A percentile compares a stretch with the other conserved stretches of the same genome.
phyloP scores from a whole-genome alignment of 1,139 yeast genomes.

The Eremothecium coryli region DNA sequence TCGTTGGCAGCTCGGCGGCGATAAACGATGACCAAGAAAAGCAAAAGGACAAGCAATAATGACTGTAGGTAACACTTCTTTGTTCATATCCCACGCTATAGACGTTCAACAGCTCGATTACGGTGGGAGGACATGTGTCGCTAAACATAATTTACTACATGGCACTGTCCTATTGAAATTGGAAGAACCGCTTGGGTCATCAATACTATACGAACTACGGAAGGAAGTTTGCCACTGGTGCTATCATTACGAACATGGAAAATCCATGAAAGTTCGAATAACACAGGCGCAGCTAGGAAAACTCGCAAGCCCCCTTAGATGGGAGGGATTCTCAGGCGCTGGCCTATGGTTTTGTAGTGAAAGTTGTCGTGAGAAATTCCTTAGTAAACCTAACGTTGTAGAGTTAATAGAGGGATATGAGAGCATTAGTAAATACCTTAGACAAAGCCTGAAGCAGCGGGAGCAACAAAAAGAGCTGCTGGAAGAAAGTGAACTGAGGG shows the following conservation, averaged over 20 bases:
- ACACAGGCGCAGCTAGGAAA: constrained; percentile 10
- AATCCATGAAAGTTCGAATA: constrained; percentile 36
- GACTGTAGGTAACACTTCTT: no score
- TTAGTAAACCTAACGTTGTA: constrained; percentile 21
- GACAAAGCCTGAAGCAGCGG: no score
- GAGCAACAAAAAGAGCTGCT: no score
- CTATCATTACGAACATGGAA: constrained; percentile 43
- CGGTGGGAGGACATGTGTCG: constrained; percentile 64
- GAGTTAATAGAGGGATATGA: constrained; percentile 25
- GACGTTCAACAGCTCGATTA: constrained; percentile 37
- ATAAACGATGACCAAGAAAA: no score
- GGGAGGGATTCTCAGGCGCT: constrained; percentile 31
- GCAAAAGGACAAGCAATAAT: no score
- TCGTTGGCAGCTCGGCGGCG: no score
- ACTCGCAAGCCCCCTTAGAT: constrained; percentile 4
- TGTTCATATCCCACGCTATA: no score
- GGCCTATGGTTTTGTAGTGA: constrained; percentile 50
- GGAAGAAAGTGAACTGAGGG: no score
- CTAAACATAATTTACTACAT: constrained; percentile 34
- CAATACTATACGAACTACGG: constrained; percentile 46
- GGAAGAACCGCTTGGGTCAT: constrained; percentile 38
- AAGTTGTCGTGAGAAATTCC: constrained; percentile 36
- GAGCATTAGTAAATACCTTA: no score
- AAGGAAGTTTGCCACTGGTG: constrained; percentile 60
- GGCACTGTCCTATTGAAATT: constrained; percentile 39